Evolutionary conservation across 139 green algal genomes (phyloP).

Genomic region (Chlamydomonas schloesseri): DNA sequence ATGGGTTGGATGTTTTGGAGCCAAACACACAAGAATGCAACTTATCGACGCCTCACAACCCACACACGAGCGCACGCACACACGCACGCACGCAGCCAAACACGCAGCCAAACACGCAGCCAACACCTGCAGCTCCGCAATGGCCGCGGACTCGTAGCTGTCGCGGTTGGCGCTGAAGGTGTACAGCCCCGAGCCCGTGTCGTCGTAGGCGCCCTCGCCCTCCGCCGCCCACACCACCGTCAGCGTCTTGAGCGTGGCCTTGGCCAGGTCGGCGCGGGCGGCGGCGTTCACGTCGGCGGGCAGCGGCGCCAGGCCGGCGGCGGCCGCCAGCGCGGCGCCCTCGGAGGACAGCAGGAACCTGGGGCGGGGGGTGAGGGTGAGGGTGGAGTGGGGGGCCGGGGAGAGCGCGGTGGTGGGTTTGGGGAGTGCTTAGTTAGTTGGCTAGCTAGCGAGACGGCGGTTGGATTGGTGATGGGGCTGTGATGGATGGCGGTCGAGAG

Average conservation of each 20-base stretch:
- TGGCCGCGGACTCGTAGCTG: not conserved
- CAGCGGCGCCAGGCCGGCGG: conserved; percentile 18
- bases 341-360: not conserved
- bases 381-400: not conserved
- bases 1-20: too few species aligned
- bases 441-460: too few species aligned
- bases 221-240: conserved; percentile 19
- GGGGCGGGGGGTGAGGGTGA: not conserved
- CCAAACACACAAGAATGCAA: too few species aligned
- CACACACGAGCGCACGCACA: too few species aligned
- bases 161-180: conserved; percentile 32
- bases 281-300: not conserved
- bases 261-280: not conserved
- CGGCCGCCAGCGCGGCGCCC: not conserved
- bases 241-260: not conserved
- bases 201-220: not conserved
- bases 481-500: too few species aligned
- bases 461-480: too few species aligned
- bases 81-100: too few species aligned
- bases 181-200: conserved; percentile 13
- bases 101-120: too few species aligned
- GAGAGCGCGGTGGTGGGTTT: too few species aligned
- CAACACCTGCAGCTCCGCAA: not conserved
- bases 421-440: too few species aligned
- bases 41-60: too few species aligned